Evolutionary conservation across 805 yeast genomes (phyloP).

Genomic region (Lachancea waltii): DNA sequence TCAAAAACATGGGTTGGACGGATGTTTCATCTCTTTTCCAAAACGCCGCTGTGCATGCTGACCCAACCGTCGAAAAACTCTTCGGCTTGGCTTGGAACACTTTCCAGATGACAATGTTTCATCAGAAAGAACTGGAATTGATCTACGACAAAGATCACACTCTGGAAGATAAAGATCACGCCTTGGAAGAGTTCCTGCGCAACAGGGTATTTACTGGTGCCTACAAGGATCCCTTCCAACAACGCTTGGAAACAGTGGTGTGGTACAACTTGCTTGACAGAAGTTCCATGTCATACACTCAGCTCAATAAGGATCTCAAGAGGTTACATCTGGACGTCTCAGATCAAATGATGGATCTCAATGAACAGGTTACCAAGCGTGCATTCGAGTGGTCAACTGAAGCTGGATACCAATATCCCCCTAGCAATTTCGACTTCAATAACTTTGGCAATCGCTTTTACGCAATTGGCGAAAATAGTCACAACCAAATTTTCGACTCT

Average conservation of each 20-base stretch:
- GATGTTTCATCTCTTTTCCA: constrained; percentile 3
- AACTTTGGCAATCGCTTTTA: constrained; percentile 5
- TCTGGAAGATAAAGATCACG: constrained; percentile 10
- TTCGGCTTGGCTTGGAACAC: constrained; percentile 17
- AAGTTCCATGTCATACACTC: constrained; percentile 5
- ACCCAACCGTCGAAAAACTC: constrained; percentile 14
- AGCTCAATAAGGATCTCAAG: neutral
- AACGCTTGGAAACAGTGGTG: constrained; percentile 8
- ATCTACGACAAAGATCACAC: constrained; percentile 14
- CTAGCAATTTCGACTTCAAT: constrained; percentile 7
- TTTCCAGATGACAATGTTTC: constrained; percentile 21
- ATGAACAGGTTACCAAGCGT: neutral
- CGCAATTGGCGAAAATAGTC: constrained; percentile 7
- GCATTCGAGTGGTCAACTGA: constrained; percentile 6
- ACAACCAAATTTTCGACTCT: constrained; percentile 6
- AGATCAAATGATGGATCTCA: constrained; percentile 2
- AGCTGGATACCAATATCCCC: constrained; percentile 9
- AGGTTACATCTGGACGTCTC: constrained; percentile 3
- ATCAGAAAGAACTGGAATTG: constrained; percentile 28
- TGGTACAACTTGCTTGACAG: constrained; percentile 10
- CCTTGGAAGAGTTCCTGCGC: constrained; percentile 5
- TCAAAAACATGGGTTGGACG: neutral
- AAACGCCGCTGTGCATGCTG: constrained; percentile 11
- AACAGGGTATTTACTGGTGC: constrained; percentile 7
- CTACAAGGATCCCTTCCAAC: constrained; percentile 10